Evolutionary conservation across 1,284 basidiomycete genomes (phyloP).

Genomic region (Cryptococcus hybrid): DNA sequence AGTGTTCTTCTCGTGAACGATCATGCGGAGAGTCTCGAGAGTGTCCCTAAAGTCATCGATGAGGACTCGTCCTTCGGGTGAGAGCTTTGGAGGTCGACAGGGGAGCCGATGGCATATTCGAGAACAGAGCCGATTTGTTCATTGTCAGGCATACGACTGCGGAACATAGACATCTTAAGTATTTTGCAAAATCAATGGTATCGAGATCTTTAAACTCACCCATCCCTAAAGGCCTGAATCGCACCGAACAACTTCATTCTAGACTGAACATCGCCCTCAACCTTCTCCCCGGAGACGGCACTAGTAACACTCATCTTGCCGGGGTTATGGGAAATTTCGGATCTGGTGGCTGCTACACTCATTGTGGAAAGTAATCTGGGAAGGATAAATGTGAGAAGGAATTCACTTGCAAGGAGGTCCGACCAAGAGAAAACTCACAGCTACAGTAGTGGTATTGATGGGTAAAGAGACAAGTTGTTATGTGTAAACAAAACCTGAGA

Average conservation of each 20-base stretch:
- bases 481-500: too few relatives aligned
- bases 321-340: conserved; percentile 35
- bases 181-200: not conserved
- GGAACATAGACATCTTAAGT: not conserved
- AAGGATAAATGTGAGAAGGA: too few relatives aligned
- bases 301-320: conserved; percentile 45
- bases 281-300: conserved; percentile 38
- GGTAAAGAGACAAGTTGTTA: too few relatives aligned
- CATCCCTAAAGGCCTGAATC: conserved; percentile 72
- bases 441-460: too few relatives aligned
- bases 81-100: conserved; percentile 65
- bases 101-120: conserved; percentile 65
- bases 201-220: conserved; percentile 42
- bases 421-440: too few relatives aligned
- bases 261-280: conserved; percentile 49
- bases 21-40: conserved; percentile 54
- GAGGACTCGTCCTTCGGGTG: conserved; percentile 71
- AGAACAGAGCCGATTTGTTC: conserved; percentile 72
- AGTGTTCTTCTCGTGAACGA: conserved; percentile 76
- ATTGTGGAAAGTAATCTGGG: conserved; percentile 40
- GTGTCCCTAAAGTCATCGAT: conserved; percentile 59
- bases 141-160: conserved; percentile 69
- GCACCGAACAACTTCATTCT: conserved; percentile 65
- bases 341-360: conserved; percentile 21
- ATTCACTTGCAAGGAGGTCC: too few relatives aligned